These are phyloP conservation scores for Exophiala oligosperma DNA, from an alignment of 2,329 filamentous ascomycete genomes.

Conservation along the genomic window DNA sequence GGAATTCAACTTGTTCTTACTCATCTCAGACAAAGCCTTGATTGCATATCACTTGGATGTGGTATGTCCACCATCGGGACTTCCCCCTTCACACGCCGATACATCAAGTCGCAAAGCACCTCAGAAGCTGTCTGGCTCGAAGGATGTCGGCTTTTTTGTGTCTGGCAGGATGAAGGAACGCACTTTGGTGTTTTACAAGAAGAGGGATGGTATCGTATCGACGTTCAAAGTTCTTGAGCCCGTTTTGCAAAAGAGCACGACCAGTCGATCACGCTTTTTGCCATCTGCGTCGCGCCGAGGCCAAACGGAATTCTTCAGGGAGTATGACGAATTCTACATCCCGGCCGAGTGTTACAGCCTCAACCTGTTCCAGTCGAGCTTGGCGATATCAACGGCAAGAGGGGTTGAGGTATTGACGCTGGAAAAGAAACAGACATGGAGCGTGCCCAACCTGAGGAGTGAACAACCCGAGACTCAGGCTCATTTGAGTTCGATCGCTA, in stretches of 20 bases:
- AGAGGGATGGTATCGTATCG: slow-evolving; percentile 85
- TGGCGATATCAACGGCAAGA: slow-evolving; percentile 86
- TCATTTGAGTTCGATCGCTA: slow-evolving; percentile 80
- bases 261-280: slow-evolving; percentile 73
- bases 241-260: slow-evolving; percentile 86
- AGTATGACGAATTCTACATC: slow-evolving; percentile 98
- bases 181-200: slow-evolving; percentile 94
- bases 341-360: slow-evolving; percentile 92
- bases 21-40: slow-evolving; percentile 87
- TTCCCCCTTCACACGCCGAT: slow-evolving; percentile 62
- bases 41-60: slow-evolving; percentile 93
- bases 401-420: slow-evolving; percentile 95
- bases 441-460: slow-evolving; percentile 73
- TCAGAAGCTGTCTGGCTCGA: slow-evolving; percentile 79
- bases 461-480: slow-evolving; percentile 59
- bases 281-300: slow-evolving; percentile 60
- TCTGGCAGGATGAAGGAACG: slow-evolving; percentile 97
- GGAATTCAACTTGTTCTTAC: slow-evolving; percentile 88
- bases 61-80: slow-evolving; percentile 59
- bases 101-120: slow-evolving; percentile 83
- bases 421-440: slow-evolving; percentile 95
- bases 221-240: slow-evolving; percentile 96
- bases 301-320: slow-evolving; percentile 90
- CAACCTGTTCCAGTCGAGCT: slow-evolving; percentile 92
- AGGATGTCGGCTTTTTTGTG: slow-evolving; percentile 95